Evolutionary conservation across 2,329 filamentous ascomycete genomes (phyloP), one percentile per base, ranked within the genome.

Genomic region (Thelonectria discophora): DNA sequence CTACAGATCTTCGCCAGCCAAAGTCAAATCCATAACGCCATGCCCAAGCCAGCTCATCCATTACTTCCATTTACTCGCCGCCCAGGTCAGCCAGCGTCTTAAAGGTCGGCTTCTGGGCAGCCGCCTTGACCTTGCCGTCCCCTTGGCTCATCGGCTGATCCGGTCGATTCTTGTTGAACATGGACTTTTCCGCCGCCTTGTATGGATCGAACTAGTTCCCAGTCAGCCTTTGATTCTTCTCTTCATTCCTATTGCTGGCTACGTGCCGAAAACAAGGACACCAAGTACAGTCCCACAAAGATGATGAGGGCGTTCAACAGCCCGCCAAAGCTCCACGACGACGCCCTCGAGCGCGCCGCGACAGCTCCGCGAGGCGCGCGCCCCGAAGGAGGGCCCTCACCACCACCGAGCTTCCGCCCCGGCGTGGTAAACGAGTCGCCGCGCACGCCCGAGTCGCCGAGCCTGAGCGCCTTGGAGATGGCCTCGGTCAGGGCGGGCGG

Each of bases 401-500:
- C 81, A 18, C 81, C 81, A 9, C 86, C 87, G 0, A 90, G 80
- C 21, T 84, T 87, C 46, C 86, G 82, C 2, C 88, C 88, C 0
- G 81, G 80, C 0, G 81, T 82, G 53, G 79, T 79, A 71, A 89
- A 89, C 0, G 77, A 76, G 2, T 82, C 79, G 50, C 80, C 82
- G 2, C 77, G 69, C 6, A 80, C 74, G 1, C 79, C 79, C 15
- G 77, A 72, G 34, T 75, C 76, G 10, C 77, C 76, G 17, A 89
- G 79, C 74, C 86, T 86, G 53, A 88, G 80, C 3, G 86, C 87
- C 74, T 90, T 90, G 71, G 90, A 88, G 66, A 97, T 89, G 21
- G 91, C 92, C 58, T 88, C 84, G 37, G 88, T 90, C 45, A 99
- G 87, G 53, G 88, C 89, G 11, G 88, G 84, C 1, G 89, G 86